Evolutionary conservation across 164 flowering plant genomes (phyloP).

Genomic region (Buxus sempervirens): DNA sequence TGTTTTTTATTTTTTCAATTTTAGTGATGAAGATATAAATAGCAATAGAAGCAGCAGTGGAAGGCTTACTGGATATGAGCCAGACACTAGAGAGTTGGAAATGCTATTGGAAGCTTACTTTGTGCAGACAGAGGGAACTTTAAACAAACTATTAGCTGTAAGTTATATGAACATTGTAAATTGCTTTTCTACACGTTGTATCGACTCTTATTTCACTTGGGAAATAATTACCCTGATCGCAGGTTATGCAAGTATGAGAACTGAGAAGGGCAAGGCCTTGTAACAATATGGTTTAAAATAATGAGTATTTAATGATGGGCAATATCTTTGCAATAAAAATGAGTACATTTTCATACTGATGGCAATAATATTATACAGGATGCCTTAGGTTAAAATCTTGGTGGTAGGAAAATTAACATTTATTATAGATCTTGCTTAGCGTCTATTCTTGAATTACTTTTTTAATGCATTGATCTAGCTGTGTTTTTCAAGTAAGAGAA

Average conservation of each 20-base stretch:
- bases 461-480: background rate
- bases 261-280: background rate
- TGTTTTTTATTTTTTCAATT: background rate
- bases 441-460: too few species aligned
- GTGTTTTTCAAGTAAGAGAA: too few species aligned
- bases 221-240: background rate
- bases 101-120: constrained; percentile 14
- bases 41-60: constrained; percentile 1
- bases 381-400: background rate
- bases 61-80: background rate
- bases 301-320: background rate
- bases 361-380: background rate
- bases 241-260: background rate
- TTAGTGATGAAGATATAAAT: background rate
- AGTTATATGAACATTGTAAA: background rate
- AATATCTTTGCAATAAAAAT: background rate
- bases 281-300: too few species aligned
- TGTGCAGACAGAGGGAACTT: constrained; percentile 8
- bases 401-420: too few species aligned
- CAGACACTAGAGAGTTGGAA: constrained; percentile 8
- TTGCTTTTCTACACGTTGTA: background rate
- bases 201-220: background rate
- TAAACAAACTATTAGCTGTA: constrained; percentile 9
- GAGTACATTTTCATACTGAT: background rate
- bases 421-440: background rate